Conservation (phyloP, 2,329 filamentous ascomycete species). For the Alternaria postmessia region DNA sequence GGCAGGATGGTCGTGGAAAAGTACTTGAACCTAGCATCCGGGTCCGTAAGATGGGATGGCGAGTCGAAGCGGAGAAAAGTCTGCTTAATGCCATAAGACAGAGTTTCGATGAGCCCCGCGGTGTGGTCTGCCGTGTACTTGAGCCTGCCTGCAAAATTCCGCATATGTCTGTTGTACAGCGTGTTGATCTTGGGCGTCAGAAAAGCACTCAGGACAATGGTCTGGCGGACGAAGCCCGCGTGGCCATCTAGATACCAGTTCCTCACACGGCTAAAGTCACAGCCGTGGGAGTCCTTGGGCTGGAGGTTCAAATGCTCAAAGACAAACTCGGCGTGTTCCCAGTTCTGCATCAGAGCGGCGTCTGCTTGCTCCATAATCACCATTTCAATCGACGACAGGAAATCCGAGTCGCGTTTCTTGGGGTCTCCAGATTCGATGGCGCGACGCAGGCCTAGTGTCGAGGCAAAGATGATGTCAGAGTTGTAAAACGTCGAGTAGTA, state of each 20-base stretch:
- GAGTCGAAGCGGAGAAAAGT: slow-evolving; percentile 89
- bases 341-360: slow-evolving; percentile 96
- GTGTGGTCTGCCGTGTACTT: slow-evolving; percentile 73
- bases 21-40: slow-evolving; percentile 88
- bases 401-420: slow-evolving; percentile 80
- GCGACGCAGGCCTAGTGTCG: slow-evolving; percentile 86
- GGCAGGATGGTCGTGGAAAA: slow-evolving; percentile 86
- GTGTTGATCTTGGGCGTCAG: slow-evolving; percentile 88
- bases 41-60: slow-evolving; percentile 73
- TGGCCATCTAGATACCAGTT: slow-evolving; percentile 93
- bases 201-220: slow-evolving; percentile 80
- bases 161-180: slow-evolving; percentile 77
- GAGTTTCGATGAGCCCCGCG: slow-evolving; percentile 73
- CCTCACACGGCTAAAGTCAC: slow-evolving; percentile 90
- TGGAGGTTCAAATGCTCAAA: slow-evolving; percentile 91
- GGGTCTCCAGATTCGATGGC: slow-evolving; percentile 80
- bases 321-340: slow-evolving; percentile 93
- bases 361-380: slow-evolving; percentile 91
- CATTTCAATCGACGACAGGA: slow-evolving; percentile 91
- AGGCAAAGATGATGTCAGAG: slow-evolving; percentile 92
- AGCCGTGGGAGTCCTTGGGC: slow-evolving; percentile 87
- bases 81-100: slow-evolving; percentile 78
- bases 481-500: slow-evolving; percentile 96
- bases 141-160: slow-evolving; percentile 80
- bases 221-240: slow-evolving; percentile 83